These are phyloP conservation scores for Sambucus nigra DNA, from an alignment of 129 eudicot genomes.

Conservation along the genomic window DNA sequence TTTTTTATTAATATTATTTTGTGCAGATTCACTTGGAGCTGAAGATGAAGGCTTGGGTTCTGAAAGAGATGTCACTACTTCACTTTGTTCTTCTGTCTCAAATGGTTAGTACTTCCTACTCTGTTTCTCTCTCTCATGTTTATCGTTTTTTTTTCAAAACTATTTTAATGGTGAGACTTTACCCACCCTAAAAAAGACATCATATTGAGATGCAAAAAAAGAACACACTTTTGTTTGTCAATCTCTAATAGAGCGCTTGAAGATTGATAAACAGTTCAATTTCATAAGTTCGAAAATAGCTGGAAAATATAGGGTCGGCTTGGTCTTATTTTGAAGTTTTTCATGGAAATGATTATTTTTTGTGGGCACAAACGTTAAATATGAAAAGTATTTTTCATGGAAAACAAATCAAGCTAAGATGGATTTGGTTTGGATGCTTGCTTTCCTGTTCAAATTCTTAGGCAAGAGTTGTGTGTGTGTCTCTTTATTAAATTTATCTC, in stretches of 20 bases:
- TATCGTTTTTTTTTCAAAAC: background rate
- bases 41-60: constrained; percentile 32
- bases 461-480: too few species aligned
- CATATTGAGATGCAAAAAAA: background rate
- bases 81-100: constrained; percentile 63
- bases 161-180: background rate
- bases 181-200: background rate
- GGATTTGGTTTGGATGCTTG: too few species aligned
- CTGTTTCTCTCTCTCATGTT: background rate
- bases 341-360: too few species aligned
- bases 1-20: background rate
- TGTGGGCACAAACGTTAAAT: too few species aligned
- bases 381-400: too few species aligned
- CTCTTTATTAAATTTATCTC: background rate
- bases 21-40: constrained; percentile 50
- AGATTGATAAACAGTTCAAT: too few species aligned
- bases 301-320: too few species aligned
- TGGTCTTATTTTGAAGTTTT: too few species aligned
- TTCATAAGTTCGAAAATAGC: too few species aligned
- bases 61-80: constrained; percentile 24
- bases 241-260: too few species aligned
- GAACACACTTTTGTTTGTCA: background rate
- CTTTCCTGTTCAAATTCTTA: too few species aligned
- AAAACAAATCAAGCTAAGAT: background rate
- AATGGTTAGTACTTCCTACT: constrained; percentile 53